Evolutionary conservation across 305 asterid species (phyloP).

Genomic region (Fraxinus platypoda): DNA sequence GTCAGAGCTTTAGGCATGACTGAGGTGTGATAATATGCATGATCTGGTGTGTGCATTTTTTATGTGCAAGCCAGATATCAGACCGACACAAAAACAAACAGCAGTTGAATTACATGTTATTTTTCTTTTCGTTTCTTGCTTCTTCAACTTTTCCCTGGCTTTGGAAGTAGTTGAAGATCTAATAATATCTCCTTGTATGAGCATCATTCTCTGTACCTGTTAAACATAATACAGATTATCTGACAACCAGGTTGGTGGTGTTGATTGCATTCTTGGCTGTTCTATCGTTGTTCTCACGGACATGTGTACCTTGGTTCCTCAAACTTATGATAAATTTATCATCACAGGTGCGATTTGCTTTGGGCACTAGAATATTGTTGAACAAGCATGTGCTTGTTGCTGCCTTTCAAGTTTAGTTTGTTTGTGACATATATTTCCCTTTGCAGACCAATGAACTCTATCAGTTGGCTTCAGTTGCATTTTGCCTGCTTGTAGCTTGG

Average conservation of each 20-base stretch:
- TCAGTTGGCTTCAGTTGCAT: slow-evolving; percentile 96
- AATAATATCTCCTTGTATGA: not conserved
- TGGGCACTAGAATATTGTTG: not conserved
- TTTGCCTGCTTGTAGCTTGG: slow-evolving; percentile 99
- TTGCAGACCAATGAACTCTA: slow-evolving; percentile 96
- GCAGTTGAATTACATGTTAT: not conserved
- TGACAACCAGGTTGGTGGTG: slow-evolving; percentile 87
- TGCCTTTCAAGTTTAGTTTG: slow-evolving; percentile 21
- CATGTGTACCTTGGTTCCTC: slow-evolving; percentile 95
- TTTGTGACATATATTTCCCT: slow-evolving; percentile 22
- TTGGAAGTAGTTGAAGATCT: slow-evolving; percentile 1
- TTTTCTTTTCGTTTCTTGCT: not conserved
- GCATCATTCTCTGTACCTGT: slow-evolving; percentile 2
- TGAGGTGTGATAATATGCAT: not conserved
- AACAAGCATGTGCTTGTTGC: slow-evolving; percentile 14
- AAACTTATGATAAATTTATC: slow-evolving; percentile 97
- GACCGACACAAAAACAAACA: not conserved
- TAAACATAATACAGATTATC: slow-evolving; percentile 50
- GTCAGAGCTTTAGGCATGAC: not conserved
- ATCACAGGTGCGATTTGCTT: slow-evolving; percentile 64
- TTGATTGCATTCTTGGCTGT: slow-evolving; percentile 81
- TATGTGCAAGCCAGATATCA: not conserved
- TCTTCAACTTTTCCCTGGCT: not conserved
- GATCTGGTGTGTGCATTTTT: not conserved
- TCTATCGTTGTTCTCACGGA: slow-evolving; percentile 71